Evolutionary conservation across 495 filamentous ascomycete genomes (phyloP).

Genomic region (Elasticomyces elasticus): DNA sequence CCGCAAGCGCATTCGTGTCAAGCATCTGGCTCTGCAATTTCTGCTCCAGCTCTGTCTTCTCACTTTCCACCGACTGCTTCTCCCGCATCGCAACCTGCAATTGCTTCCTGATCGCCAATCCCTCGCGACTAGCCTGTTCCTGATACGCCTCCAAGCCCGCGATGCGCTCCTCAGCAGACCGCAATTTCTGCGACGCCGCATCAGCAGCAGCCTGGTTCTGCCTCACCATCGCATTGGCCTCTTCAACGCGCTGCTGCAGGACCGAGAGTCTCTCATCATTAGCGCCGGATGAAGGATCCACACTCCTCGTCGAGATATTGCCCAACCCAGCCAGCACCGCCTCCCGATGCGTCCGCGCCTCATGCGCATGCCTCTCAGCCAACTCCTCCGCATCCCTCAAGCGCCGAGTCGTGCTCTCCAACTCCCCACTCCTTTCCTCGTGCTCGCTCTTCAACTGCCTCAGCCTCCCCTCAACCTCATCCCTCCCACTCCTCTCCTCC

Average conservation of each 20-base stretch:
- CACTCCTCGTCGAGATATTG: slow-evolving; percentile 47
- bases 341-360: slow-evolving; percentile 76
- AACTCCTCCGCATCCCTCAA: slow-evolving; percentile 82
- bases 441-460: slow-evolving; percentile 72
- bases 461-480: slow-evolving; percentile 69
- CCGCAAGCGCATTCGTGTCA: slow-evolving; percentile 75
- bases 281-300: slow-evolving; percentile 41
- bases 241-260: slow-evolving; percentile 68
- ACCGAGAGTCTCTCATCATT: slow-evolving; percentile 66
- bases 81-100: slow-evolving; percentile 76
- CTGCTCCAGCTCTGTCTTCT: slow-evolving; percentile 67
- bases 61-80: slow-evolving; percentile 59
- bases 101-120: slow-evolving; percentile 76
- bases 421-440: slow-evolving; percentile 69
- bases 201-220: slow-evolving; percentile 90
- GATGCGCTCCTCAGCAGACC: slow-evolving; percentile 88
- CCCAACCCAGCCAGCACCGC: slow-evolving; percentile 77
- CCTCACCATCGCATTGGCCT: slow-evolving; percentile 67
- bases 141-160: slow-evolving; percentile 94
- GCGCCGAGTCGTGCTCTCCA: slow-evolving; percentile 62
- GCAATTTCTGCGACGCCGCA: slow-evolving; percentile 72
- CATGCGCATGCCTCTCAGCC: slow-evolving; percentile 74
- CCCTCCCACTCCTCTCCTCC: slow-evolving; percentile 68
- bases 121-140: slow-evolving; percentile 89
- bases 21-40: slow-evolving; percentile 73